Percentiles rank a stretch among this genome's conserved stretches.
Conservation (phyloP, 768 basidiomycete genomes). For the Trametes punicea region DNA sequence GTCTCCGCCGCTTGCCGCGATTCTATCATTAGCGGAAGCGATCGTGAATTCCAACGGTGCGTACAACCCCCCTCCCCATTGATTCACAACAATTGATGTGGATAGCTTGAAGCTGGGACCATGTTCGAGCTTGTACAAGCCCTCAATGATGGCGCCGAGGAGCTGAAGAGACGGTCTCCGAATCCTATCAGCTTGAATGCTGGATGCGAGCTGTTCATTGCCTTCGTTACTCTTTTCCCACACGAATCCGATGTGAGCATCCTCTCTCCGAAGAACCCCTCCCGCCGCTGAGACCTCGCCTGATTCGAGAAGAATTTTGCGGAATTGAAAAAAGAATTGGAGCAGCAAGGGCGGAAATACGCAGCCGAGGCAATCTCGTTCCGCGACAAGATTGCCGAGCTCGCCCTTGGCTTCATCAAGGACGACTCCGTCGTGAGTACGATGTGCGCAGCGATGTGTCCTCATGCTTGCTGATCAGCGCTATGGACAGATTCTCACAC, state of each 20-base stretch:
- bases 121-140: conserved; percentile 91
- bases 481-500: conserved; percentile 79
- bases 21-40: conserved; percentile 78
- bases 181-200: conserved; percentile 84
- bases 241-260: conserved; percentile 73
- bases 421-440: conserved; percentile 81
- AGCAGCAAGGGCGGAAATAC: conserved; percentile 77
- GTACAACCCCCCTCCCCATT: conserved; percentile 9
- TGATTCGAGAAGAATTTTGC: conserved; percentile 62
- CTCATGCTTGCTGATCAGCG: conserved; percentile 14
- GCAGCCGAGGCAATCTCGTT: conserved; percentile 78
- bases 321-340: conserved; percentile 78
- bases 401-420: conserved; percentile 89
- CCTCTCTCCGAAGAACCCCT: conserved; percentile 14
- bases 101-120: conserved; percentile 60
- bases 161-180: conserved; percentile 56
- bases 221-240: conserved; percentile 81
- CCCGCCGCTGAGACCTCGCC: conserved; percentile 1
- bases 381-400: conserved; percentile 83
- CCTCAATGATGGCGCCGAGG: conserved; percentile 69
- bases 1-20: conserved; percentile 83
- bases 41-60: conserved; percentile 76
- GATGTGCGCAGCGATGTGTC: conserved; percentile 16
- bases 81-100: not conserved
- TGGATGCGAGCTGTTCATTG: conserved; percentile 89